Base-by-base conservation (phyloP, 2,329 filamentous ascomycete genomes). In the Aspergillus piperis region DNA sequence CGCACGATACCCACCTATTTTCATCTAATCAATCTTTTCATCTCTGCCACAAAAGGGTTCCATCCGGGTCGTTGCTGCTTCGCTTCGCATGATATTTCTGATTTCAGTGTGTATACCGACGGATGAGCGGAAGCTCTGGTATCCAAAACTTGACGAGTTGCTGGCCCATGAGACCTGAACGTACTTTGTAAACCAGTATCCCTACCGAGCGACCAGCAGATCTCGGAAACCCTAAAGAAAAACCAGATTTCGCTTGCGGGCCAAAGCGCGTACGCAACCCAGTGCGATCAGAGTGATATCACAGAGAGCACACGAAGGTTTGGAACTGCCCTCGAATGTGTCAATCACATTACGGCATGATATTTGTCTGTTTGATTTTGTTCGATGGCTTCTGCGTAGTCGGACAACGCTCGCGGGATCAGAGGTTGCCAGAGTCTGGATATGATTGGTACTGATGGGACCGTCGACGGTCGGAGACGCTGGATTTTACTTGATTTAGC, bases 21-120 rank as follows among this genome's bases (percentile, higher is more conserved):
- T 62, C 61, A 68, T 69, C 66, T 69, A 68, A 69, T 68, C 66
- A 68, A 67, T 68, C 64, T 62, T 49, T 65, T 44, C 59, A 58
- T 64, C 57, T 62, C 42, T 56, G 42, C 58, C 54, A 41, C 53
- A 17, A 42, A 44, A 48, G 54, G 36, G 52, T 51, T 47, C 36
- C 56, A 52, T 54, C 50, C 15, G 21, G 23, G 13, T 44, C 50
- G 25, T 44, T 36, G 55, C 41, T 47, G 8, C 25, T 44, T 32
- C 42, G 53, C 39, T 27, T 55, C 19, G 23, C 47, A 23, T 17
- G 10, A 27, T n/a, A 25, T 44, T 30, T 15, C n/a, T 19, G 23
- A 36, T 15, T 5, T 32, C 7, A 23, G 30, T 55, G 17, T 55
- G 39, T 57, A 41, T 42, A 41, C 36, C 52, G 38, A 15, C 36